Evolutionary conservation across 148 eudicot genomes (phyloP), one percentile per base, ranked within the genome.

Genomic region (Rhododendron mucronatum): DNA sequence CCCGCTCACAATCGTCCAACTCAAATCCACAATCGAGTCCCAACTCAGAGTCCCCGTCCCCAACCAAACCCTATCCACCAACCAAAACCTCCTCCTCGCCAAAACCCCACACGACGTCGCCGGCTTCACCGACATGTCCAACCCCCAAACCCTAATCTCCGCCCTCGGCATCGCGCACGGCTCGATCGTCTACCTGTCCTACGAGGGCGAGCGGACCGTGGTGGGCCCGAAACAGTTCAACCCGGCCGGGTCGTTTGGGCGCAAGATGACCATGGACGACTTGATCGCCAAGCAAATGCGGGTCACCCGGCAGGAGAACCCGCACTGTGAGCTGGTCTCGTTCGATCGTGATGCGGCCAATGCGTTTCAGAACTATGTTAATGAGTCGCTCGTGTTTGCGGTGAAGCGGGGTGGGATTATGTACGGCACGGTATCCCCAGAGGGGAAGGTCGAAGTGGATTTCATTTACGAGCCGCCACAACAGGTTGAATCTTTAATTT

Each of bases 391-490:
- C 0, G 99, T 91, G 13, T 96, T 96, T 77, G 98, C 90, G 2
- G 93, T 96, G 18, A 94, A 96, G 85, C 88, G 99, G 0, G 97
- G 96, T 0, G 99, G 99, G 41, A 87, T 96, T 78, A 95, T 97
- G 99, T 97, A 97, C 35, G 99, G 99, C 16, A 93, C 94, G 0
- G 98, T 97, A 2, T 90, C 92, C 1, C 91, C 90, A 2, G 93
- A 84, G 57, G 96, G 98, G 4, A 94, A 91, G 57, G 99, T 96
- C 0, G 99, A 95, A 87, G 99, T 96, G 30, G 89, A 96, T 87
- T 95, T 92, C 65, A 95, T 96, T 26, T 96, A 96, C 71, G 99
- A 96, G 91, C 99, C 99, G 2, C 99, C 99, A 0, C 99, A 96
- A 65, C 85, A 91, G 51, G 99, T 69, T 69, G 0, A 69, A 69